Base-by-base conservation (phyloP, 257 asterid species). In the Buddleja alternifolia region DNA sequence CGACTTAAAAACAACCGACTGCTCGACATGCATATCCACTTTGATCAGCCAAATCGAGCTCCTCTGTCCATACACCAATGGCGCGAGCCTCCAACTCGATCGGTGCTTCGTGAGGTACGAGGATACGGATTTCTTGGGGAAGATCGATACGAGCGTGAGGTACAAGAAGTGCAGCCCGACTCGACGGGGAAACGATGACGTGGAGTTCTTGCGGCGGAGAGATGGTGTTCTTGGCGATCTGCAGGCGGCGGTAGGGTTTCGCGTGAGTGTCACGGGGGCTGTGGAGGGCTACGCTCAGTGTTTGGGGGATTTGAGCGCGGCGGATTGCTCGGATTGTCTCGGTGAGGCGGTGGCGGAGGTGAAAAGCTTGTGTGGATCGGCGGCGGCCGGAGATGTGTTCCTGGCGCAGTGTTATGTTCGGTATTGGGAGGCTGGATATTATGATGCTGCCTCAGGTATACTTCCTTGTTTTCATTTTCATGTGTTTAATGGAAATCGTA, bases 101-200 rank as follows among this genome's bases (percentile, higher is more conserved):
- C 81, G 51, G 8, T 92, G 98, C 71, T 80, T 65, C 25, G 8
- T 89, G n/a, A 71, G 93, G 45, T 92, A 85, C 57, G 97, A 86
- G 37, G 66, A 78, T 24, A 1, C 24, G 0, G 86, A 92, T 66
- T 92, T 89, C 66, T 20, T 92, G 15, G 92, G 88, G 6, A 77
- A 41, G 11, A 25, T 14, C 39, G 98, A 92, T 67, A 63, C 78
- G 0, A 47, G 81, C 8, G 20, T 92, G 1, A 80, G 80, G 87
- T 86, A 71, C 72, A 73, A 73, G 66, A 83, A 70, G 71, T 92
- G 98, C 58, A 75, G 96, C 32, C 50, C 44, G 20, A 74, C 76
- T 15, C 66, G 5, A 1, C 34, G 20, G 2, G 59, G 83, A 1
- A 74, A 50, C n/a, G n/a, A n/a, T 9, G 96, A 80, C 21, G 77